phyloP scores from a whole-genome alignment of 2,329 filamentous ascomycete species.

The Ramularia endophylla region DNA sequence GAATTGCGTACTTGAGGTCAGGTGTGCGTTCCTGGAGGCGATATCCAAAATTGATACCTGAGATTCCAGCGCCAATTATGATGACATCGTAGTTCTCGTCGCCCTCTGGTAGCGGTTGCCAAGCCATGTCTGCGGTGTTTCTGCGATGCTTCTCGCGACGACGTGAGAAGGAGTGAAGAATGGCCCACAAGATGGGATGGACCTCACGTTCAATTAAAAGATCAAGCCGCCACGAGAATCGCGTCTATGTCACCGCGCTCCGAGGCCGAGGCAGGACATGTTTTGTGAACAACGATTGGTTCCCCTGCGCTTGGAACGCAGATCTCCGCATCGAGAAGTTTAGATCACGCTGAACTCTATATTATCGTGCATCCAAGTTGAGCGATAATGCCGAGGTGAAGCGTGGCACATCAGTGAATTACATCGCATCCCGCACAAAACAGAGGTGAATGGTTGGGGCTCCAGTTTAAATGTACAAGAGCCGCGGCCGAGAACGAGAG shows the following conservation, averaged over 20 bases:
- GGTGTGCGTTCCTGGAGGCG: slow-evolving; percentile 47
- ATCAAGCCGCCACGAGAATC: slow-evolving; percentile 4
- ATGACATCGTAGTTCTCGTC: slow-evolving; percentile 40
- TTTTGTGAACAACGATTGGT: too few relatives aligned
- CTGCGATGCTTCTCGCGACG: background rate
- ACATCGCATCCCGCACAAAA: too few relatives aligned
- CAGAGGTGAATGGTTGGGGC: too few relatives aligned
- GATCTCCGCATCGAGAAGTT: too few relatives aligned
- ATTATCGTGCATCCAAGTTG: background rate
- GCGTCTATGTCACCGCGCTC: too few relatives aligned
- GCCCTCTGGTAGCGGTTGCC: slow-evolving; percentile 17
- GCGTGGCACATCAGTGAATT: too few relatives aligned
- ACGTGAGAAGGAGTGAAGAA: too few relatives aligned
- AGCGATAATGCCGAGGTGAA: background rate
- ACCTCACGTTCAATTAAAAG: background rate
- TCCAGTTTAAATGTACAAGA: too few relatives aligned
- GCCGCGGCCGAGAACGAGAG: too few relatives aligned
- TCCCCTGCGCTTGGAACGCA: too few relatives aligned
- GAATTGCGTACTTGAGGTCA: slow-evolving; percentile 54
- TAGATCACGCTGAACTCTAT: too few relatives aligned
- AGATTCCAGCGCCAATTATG: slow-evolving; percentile 68
- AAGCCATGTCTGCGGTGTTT: slow-evolving; percentile 18
- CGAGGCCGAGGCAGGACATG: too few relatives aligned
- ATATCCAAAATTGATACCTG: slow-evolving; percentile 69
- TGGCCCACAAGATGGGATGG: slow-evolving; percentile 5